phyloP scores from a whole-genome alignment of 768 basidiomycete genomes.

The Russula vinacea region DNA sequence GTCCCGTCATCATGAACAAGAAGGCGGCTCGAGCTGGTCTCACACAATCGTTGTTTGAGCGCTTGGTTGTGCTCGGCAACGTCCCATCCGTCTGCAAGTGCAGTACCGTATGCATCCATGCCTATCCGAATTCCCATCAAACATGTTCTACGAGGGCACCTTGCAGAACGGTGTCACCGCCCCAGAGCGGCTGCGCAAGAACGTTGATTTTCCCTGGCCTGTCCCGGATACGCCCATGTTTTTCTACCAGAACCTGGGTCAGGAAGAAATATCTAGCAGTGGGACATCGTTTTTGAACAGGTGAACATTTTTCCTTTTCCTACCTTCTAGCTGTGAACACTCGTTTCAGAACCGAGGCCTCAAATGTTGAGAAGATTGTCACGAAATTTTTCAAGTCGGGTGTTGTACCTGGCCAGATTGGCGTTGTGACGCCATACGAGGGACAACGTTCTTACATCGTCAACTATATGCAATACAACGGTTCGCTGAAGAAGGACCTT shows the following conservation, averaged over 20 bases:
- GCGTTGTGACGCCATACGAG: constrained; percentile 98
- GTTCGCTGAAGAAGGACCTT: constrained; percentile 96
- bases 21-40: constrained; percentile 98
- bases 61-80: constrained; percentile 93
- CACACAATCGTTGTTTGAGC: constrained; percentile 97
- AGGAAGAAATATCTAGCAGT: constrained; percentile 97
- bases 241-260: constrained; percentile 98
- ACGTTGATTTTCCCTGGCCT: constrained; percentile 99
- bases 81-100: constrained; percentile 97
- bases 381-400: constrained; percentile 99
- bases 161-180: constrained; percentile 99
- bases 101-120: constrained; percentile 99
- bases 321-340: constrained; percentile 11
- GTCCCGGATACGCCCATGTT: constrained; percentile 98
- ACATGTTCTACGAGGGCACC: constrained; percentile 99
- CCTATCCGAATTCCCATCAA: constrained; percentile 97
- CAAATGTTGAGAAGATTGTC: constrained; percentile 99
- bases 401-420: constrained; percentile 92
- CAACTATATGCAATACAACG: constrained; percentile 99
- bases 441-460: constrained; percentile 98
- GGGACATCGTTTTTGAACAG: constrained; percentile 98
- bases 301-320: constrained; percentile 39
- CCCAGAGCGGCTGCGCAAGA: constrained; percentile 93
- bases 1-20: constrained; percentile 99
- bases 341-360: constrained; percentile 81